phyloP scores from a whole-genome alignment of 345 rosid genomes.

The Abelmoschus esculentus region DNA sequence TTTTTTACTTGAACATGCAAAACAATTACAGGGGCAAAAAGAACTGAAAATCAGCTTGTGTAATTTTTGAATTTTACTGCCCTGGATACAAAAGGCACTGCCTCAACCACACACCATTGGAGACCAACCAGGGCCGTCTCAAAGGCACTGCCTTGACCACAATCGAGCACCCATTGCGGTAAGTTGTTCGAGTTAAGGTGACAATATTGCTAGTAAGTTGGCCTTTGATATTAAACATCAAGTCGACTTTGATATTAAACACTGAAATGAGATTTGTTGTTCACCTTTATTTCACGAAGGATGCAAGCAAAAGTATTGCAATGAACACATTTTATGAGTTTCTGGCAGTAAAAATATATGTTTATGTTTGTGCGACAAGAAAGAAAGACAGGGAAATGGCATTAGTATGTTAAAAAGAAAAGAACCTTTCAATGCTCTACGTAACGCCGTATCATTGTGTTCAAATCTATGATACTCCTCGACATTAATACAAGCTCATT shows the following conservation, averaged over 20 bases:
- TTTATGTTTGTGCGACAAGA: not conserved
- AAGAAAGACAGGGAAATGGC: not conserved
- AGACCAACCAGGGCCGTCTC: too few relatives aligned
- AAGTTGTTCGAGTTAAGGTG: too few relatives aligned
- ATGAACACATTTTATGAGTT: too few relatives aligned
- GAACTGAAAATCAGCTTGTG: not conserved
- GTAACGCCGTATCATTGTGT: not conserved
- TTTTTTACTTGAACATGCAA: conserved; percentile 17
- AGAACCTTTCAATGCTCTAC: not conserved
- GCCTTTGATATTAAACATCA: too few relatives aligned
- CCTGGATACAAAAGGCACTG: not conserved
- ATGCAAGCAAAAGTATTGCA: too few relatives aligned
- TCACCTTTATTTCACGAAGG: too few relatives aligned
- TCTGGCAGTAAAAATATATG: too few relatives aligned
- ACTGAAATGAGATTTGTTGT: too few relatives aligned
- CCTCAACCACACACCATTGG: not conserved
- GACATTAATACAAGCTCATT: not conserved
- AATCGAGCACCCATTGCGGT: not conserved
- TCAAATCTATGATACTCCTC: not conserved
- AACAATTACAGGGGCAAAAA: not conserved
- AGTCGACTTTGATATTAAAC: too few relatives aligned
- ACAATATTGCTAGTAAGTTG: too few relatives aligned
- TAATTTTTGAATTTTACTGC: not conserved
- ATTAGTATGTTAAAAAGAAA: not conserved
- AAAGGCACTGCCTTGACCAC: too few relatives aligned